phyloP scores from a whole-genome alignment of 139 green algal genomes.

The Coelastrella sp. region DNA sequence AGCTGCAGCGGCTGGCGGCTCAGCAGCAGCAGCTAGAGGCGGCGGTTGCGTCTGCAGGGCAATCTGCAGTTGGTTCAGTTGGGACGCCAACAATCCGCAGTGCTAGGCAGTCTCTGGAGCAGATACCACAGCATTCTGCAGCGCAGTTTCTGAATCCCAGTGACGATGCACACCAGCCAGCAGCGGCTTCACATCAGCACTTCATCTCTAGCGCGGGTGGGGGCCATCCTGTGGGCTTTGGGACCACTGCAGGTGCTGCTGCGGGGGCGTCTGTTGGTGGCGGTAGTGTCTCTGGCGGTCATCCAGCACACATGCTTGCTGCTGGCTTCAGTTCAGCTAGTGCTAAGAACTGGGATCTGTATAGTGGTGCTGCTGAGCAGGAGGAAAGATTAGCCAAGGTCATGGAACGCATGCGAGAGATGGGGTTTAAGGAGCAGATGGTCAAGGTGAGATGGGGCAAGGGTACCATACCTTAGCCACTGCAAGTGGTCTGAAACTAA shows the following conservation, averaged over 20 bases:
- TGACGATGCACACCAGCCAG: background rate
- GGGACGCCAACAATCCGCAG: background rate
- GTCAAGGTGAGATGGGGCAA: slow-evolving; percentile 43
- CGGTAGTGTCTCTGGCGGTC: background rate
- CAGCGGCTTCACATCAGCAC: background rate
- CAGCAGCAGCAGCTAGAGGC: slow-evolving; percentile 45
- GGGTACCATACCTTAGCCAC: too few species aligned
- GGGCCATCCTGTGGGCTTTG: background rate
- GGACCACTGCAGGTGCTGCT: background rate
- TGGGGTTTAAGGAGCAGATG: slow-evolving; percentile 59
- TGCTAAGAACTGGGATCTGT: slow-evolving; percentile 65
- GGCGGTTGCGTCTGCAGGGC: background rate
- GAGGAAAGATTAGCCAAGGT: slow-evolving; percentile 47
- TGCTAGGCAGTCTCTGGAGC: background rate
- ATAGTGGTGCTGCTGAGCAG: slow-evolving; percentile 50
- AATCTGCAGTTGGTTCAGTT: background rate
- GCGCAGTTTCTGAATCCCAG: background rate
- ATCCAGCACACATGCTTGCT: background rate
- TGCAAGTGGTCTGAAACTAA: too few species aligned
- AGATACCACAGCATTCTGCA: slow-evolving; percentile 8
- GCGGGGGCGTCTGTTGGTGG: background rate
- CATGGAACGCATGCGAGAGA: slow-evolving; percentile 50
- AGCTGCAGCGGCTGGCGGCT: background rate
- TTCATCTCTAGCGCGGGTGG: background rate
- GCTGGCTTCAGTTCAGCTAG: slow-evolving; percentile 18